These are phyloP conservation scores for Tetrapisispora fleetii DNA, from an alignment of 805 yeast genomes.

Conservation along the genomic window DNA sequence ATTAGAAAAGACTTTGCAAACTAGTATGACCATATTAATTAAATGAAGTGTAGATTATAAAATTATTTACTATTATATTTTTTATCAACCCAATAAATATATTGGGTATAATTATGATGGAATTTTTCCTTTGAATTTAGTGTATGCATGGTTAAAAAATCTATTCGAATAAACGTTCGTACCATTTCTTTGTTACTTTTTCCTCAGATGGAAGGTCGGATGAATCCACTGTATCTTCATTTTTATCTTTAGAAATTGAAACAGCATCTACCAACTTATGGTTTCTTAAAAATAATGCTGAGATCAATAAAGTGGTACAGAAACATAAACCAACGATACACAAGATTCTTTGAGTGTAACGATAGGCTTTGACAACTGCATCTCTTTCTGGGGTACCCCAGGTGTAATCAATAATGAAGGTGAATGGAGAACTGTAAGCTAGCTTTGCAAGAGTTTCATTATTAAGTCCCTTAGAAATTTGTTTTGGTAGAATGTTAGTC, in stretches of 20 bases:
- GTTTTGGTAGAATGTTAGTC: constrained; percentile 45
- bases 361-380: constrained; percentile 46
- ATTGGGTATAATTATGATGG: too few relatives aligned
- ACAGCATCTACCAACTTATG: constrained; percentile 31
- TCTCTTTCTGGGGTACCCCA: constrained; percentile 54
- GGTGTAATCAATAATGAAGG: constrained; percentile 36
- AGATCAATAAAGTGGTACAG: constrained; percentile 41
- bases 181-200: not conserved
- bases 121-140: not conserved
- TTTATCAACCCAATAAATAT: not conserved
- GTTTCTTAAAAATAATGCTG: constrained; percentile 44
- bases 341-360: constrained; percentile 44
- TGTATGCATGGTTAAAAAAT: not conserved
- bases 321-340: constrained; percentile 46
- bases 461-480: constrained; percentile 31
- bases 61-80: too few relatives aligned
- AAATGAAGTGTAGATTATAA: not conserved
- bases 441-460: constrained; percentile 26
- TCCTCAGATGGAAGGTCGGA: not conserved
- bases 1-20: too few relatives aligned
- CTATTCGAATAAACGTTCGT: not conserved
- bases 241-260: constrained; percentile 4
- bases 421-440: constrained; percentile 44
- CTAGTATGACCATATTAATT: not conserved
- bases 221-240: not conserved